Conservation (phyloP, 108 stramenopile species). For the Skeletonema marinoi region DNA sequence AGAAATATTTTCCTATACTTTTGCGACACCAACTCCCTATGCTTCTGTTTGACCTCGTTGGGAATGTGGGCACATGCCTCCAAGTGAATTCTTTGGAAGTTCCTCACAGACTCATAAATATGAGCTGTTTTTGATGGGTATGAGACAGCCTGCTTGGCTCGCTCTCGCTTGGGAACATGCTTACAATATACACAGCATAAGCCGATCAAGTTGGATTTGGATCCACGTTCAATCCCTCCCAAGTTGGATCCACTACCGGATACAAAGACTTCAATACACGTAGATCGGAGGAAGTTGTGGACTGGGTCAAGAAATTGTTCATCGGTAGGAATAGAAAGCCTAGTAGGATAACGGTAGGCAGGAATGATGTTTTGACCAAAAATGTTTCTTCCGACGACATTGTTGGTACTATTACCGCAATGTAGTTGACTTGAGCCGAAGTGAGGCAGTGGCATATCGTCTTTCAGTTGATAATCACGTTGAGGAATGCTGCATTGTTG, state of each 20-base stretch:
- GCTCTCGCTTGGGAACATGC: neutral
- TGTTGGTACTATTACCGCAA: no score
- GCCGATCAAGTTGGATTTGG: neutral
- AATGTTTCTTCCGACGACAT: no score
- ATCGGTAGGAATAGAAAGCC: neutral
- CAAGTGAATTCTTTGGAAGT: neutral
- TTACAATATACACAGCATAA: neutral
- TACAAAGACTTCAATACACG: conserved; percentile 11
- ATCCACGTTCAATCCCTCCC: neutral
- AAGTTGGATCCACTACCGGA: no score
- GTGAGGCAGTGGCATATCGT: no score
- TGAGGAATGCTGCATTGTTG: no score
- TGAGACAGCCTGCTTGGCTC: neutral
- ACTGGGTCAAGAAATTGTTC: conserved; percentile 8
- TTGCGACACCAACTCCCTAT: neutral
- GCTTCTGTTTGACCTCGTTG: neutral
- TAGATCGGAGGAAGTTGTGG: conserved; percentile 12
- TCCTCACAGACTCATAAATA: neutral
- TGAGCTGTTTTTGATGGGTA: neutral
- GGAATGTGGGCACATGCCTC: neutral
- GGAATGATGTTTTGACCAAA: no score
- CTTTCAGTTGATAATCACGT: no score
- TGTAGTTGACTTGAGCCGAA: no score
- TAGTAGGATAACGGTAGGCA: neutral
- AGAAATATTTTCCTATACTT: neutral